Conservation (phyloP, 257 asterid species). For the Plantago major region DNA sequence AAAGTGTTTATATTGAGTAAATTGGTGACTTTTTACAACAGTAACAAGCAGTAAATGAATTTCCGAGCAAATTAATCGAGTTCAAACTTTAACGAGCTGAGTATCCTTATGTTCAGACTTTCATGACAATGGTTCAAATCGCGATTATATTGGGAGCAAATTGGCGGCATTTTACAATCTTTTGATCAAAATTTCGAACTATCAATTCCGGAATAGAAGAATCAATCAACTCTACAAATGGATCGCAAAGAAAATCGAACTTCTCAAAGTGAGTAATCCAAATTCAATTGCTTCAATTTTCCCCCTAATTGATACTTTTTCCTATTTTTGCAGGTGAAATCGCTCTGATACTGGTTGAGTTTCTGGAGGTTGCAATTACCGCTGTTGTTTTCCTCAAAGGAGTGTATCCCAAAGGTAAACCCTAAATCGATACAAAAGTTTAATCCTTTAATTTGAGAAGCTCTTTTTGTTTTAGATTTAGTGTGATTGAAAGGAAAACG, state of each 20-base stretch:
- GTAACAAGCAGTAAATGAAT: too few relatives aligned
- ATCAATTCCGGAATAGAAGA: too few relatives aligned
- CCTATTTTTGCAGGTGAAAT: conserved; percentile 44
- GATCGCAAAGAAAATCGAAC: conserved; percentile 49
- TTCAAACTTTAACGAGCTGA: too few relatives aligned
- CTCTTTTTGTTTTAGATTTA: background rate
- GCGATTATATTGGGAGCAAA: too few relatives aligned
- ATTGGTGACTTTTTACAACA: too few relatives aligned
- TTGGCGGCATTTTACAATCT: too few relatives aligned
- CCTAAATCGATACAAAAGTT: too few relatives aligned
- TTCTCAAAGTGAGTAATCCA: conserved; percentile 38
- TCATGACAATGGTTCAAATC: too few relatives aligned
- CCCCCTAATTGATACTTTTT: background rate
- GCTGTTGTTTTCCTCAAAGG: conserved; percentile 81
- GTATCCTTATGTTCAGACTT: too few relatives aligned
- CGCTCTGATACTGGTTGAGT: conserved; percentile 65
- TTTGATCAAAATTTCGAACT: too few relatives aligned
- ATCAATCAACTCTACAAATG: conserved; percentile 22
- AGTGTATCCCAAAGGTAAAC: conserved; percentile 68
- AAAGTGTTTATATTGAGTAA: too few relatives aligned
- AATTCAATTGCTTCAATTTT: background rate
- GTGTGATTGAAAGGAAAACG: background rate
- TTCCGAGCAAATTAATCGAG: too few relatives aligned
- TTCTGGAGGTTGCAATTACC: conserved; percentile 79
- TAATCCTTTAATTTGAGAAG: background rate